Evolutionary conservation across 1,284 basidiomycete genomes (phyloP), one percentile per base, ranked within the genome.

Genomic region (Melampsora americana): DNA sequence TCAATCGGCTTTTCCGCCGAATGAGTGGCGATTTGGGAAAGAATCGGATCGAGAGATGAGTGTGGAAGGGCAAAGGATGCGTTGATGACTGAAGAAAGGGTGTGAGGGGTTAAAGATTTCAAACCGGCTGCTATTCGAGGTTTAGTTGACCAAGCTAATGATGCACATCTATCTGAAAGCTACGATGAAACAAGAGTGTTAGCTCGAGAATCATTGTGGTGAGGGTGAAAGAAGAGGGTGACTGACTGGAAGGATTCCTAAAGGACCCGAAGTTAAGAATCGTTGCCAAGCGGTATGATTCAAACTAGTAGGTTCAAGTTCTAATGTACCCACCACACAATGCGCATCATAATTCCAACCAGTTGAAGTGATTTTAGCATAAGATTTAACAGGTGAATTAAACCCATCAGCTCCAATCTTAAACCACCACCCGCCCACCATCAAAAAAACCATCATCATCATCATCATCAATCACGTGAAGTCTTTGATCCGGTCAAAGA

Each of bases 331-430:
- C 20, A 99, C 96, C 50, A 99, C 87, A 7, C 92, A 95, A 80
- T 92, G 91, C 0, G 91, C 90, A 77, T 92, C 87, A 83, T 99
- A 99, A 0, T 89, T 87, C 90, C 95, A 96, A 1, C 95, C 95
- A 80, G 90, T 95, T 0, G 92, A 91, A 56, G 90, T 86, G 77
- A 98, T 97, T 16, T 89, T 86, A 0, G 95, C 90, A 81, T 91
- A 98, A 56, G 88, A 84, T 66, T 94, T 89, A 20, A 98, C 96
- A 9, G 95, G 95, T 0, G 94, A 97, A 82, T 94, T 95, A 81
- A 89, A 89, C 0, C 96, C 96, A 81, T 99, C 96, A 7, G 96
- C 96, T 28, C 96, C 95, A 56, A 99, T 88, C 90, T 95, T 79
- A 71, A 60, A 79, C 77, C 56, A n/a, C n/a, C n/a, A n/a, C n/a